Conservation (phyloP, 2,329 filamentous ascomycete species). For the Phoma sp. region DNA sequence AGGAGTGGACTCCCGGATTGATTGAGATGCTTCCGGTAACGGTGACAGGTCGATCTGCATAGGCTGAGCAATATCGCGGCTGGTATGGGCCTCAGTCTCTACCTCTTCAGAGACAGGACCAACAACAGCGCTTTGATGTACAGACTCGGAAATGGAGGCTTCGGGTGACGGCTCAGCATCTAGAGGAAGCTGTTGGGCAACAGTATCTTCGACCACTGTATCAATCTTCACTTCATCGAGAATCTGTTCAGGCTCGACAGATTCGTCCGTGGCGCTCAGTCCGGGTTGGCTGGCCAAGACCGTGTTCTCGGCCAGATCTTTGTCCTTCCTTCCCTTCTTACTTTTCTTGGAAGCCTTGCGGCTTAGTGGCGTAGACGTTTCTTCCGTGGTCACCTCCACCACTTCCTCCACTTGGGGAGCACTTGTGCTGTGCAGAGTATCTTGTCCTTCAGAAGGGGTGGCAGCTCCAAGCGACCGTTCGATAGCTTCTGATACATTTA, state of each 20-base stretch:
- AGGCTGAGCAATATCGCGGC: not conserved
- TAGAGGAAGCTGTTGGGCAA: not conserved
- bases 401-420: not conserved
- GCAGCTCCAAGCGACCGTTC: not conserved
- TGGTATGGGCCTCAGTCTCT: not conserved
- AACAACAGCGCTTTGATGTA: not conserved
- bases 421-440: not conserved
- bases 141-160: not conserved
- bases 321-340: conserved; percentile 42
- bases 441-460: not conserved
- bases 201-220: not conserved
- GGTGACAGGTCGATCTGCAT: not conserved
- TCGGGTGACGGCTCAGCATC: conserved; percentile 1
- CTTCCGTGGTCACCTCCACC: not conserved
- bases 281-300: not conserved
- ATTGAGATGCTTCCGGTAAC: not conserved
- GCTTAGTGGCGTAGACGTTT: conserved; percentile 14
- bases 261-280: not conserved
- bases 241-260: not conserved
- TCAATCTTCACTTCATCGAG: not conserved
- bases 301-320: conserved; percentile 16
- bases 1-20: not conserved
- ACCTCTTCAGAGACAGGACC: not conserved
- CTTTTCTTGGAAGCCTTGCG: conserved; percentile 41
- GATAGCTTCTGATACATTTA: not conserved